These are phyloP conservation scores for Calonectria multiphialidica DNA, from an alignment of 2,329 filamentous ascomycete genomes.

Conservation along the genomic window DNA sequence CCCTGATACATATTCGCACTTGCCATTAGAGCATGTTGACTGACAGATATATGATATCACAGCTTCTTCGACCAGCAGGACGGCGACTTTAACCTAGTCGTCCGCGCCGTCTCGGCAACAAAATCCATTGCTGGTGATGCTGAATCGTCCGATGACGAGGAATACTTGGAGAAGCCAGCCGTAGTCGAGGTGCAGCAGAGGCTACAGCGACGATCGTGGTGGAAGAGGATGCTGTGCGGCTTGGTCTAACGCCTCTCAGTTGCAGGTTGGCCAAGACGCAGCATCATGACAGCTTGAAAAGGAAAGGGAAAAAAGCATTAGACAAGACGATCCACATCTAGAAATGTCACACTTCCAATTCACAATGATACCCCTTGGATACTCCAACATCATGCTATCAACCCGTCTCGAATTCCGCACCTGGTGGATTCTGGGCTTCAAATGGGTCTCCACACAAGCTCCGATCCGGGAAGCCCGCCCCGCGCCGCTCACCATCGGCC, in stretches of 20 bases:
- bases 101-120: slow-evolving; percentile 46
- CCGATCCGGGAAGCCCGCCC: slow-evolving; percentile 24
- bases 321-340: background rate
- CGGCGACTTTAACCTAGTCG: slow-evolving; percentile 67
- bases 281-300: background rate
- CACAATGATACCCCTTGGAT: background rate
- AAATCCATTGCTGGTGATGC: slow-evolving; percentile 21
- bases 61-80: slow-evolving; percentile 83
- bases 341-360: background rate
- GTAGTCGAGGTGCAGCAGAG: background rate
- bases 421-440: background rate
- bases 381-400: background rate
- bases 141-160: slow-evolving; percentile 38
- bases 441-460: background rate
- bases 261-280: background rate
- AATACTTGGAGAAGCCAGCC: slow-evolving; percentile 37
- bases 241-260: slow-evolving; percentile 29
- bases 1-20: too few species aligned
- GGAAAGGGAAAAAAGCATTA: background rate
- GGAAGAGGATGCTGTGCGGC: slow-evolving; percentile 45
- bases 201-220: slow-evolving; percentile 30
- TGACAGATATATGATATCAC: slow-evolving; percentile 35
- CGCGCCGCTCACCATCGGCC: slow-evolving; percentile 22
- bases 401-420: slow-evolving; percentile 7
- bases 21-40: background rate